These are phyloP conservation scores for Pleurostoma richardsiae DNA, from an alignment of 2,329 filamentous ascomycete genomes.

Conservation along the genomic window DNA sequence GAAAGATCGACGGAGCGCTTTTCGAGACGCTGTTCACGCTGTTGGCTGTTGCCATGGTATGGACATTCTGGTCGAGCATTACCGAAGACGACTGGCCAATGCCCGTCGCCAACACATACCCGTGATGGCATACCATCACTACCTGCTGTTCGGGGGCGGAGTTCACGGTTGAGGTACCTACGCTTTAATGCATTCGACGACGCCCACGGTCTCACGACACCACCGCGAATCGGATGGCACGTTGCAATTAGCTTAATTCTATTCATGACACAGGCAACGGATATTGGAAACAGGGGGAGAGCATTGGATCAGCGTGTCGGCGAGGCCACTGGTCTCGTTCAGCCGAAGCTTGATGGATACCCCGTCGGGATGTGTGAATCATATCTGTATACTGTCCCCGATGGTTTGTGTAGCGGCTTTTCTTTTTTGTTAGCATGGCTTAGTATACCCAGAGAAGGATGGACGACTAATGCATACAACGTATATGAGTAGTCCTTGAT, in stretches of 20 bases:
- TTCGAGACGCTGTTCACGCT: constrained; percentile 94
- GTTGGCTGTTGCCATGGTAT: constrained; percentile 74
- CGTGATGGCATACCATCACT: constrained; percentile 9
- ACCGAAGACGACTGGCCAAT: constrained; percentile 97
- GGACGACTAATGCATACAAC: background rate
- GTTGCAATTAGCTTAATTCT: background rate
- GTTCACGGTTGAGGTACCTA: background rate
- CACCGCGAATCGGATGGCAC: background rate
- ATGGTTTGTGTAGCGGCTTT: background rate
- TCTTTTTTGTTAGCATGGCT: background rate
- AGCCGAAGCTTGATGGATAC: background rate
- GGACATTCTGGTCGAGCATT: constrained; percentile 98
- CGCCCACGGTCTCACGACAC: background rate
- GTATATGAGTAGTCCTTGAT: background rate
- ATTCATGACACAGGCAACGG: background rate
- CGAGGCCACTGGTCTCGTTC: background rate
- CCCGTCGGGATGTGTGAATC: background rate
- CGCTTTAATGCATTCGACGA: constrained; percentile 21
- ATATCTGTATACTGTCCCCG: background rate
- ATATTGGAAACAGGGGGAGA: background rate
- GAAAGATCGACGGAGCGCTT: constrained; percentile 86
- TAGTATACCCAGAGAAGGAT: background rate
- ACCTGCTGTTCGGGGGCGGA: background rate
- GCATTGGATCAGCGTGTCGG: background rate
- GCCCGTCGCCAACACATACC: constrained; percentile 27